A percentile compares a stretch with the other conserved stretches of the same genome.
Evolutionary conservation across 2,329 filamentous ascomycete genomes (phyloP).

Genomic region (Claviceps sorghi): DNA sequence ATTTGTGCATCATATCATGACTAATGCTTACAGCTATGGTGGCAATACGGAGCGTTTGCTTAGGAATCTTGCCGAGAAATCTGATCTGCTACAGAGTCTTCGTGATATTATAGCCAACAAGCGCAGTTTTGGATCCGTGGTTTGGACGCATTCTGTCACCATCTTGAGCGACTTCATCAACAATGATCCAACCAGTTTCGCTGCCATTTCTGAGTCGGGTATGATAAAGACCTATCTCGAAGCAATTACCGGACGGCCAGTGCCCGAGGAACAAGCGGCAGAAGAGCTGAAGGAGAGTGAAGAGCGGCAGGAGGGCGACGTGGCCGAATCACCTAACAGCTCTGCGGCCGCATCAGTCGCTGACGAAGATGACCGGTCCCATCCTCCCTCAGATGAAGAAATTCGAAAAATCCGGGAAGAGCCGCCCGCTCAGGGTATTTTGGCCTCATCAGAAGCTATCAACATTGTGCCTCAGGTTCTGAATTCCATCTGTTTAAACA

Average conservation of each 20-base stretch:
- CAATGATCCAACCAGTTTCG: constrained; percentile 95
- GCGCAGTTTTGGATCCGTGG: constrained; percentile 69
- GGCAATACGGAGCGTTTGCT: constrained; percentile 81
- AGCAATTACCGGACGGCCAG: constrained; percentile 49
- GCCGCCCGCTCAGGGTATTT: constrained; percentile 53
- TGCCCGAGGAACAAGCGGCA: constrained; percentile 19
- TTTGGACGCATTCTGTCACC: constrained; percentile 89
- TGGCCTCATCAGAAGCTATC: constrained; percentile 81
- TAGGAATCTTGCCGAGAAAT: constrained; percentile 87
- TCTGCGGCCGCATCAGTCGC: constrained; percentile 24
- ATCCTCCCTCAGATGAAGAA: constrained; percentile 37
- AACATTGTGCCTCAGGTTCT: constrained; percentile 74
- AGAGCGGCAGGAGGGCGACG: constrained; percentile 19
- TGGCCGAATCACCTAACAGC: constrained; percentile 23
- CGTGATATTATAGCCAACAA: constrained; percentile 71
- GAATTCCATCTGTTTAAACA: constrained; percentile 86
- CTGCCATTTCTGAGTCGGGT: constrained; percentile 86
- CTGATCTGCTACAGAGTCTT: constrained; percentile 65
- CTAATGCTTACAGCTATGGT: constrained; percentile 49
- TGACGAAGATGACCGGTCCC: constrained; percentile 26
- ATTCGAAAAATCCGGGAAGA: constrained; percentile 30
- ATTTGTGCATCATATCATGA: constrained; percentile 93
- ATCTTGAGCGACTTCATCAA: constrained; percentile 95
- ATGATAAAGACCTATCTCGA: constrained; percentile 77
- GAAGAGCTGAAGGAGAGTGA: constrained; percentile 17